A percentile compares a stretch with the other conserved stretches of the same genome.
phyloP scores from a whole-genome alignment of 2,329 filamentous ascomycete species.

The Ustulina deusta region DNA sequence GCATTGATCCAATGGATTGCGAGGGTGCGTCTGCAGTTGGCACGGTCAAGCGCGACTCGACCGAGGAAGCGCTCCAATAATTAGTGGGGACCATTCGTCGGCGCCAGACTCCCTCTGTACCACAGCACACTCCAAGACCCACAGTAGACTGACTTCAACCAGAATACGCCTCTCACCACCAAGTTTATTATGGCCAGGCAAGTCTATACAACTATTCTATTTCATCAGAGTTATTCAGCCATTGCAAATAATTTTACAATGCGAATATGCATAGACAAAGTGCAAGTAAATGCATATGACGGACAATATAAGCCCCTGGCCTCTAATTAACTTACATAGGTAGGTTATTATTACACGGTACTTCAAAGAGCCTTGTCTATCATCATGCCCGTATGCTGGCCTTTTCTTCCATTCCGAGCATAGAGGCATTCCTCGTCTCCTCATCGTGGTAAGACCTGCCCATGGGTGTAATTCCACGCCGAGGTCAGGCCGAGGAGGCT shows the following conservation, averaged over 20 bases:
- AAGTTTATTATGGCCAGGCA: not conserved
- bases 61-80: not conserved
- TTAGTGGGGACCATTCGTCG: constrained; percentile 14
- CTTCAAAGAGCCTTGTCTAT: not conserved
- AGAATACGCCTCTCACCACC: not conserved
- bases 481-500: not conserved
- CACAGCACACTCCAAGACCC: not conserved
- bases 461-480: not conserved
- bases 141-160: not conserved
- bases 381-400: not conserved
- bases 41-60: constrained; percentile 33
- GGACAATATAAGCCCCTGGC: not conserved
- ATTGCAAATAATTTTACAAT: not conserved
- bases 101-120: not conserved
- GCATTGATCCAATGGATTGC: not conserved
- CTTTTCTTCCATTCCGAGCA: not conserved
- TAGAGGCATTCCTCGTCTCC: not conserved
- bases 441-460: not conserved
- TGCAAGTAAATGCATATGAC: not conserved
- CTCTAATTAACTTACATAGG: not conserved
- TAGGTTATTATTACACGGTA: no score
- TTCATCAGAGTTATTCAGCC: not conserved
- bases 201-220: not conserved
- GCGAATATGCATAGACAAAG: not conserved
- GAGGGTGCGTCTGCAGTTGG: constrained; percentile 6